A percentile compares a stretch with the other conserved stretches of the same genome.
phyloP scores from a whole-genome alignment of 2,329 filamentous ascomycete species.

The Exophiala alcalophila region DNA sequence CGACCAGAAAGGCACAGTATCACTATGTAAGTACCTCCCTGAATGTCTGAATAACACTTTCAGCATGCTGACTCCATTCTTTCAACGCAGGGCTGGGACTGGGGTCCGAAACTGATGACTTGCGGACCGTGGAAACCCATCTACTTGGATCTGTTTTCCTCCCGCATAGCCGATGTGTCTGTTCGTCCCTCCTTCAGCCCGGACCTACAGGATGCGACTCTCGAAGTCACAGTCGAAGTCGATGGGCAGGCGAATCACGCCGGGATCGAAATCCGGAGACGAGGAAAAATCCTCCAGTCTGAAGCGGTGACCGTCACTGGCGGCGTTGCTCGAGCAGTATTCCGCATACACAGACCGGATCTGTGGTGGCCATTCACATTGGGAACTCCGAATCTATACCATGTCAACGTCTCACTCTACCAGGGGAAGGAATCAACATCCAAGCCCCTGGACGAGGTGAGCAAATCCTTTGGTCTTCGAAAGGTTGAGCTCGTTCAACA shows the following conservation, averaged over 20 bases:
- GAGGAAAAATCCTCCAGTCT: background rate
- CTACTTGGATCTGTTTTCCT: constrained; percentile 50
- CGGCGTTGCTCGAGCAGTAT: background rate
- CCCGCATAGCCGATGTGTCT: background rate
- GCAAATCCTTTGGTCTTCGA: constrained; percentile 51
- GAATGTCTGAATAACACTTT: background rate
- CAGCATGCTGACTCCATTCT: background rate
- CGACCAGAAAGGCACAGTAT: constrained; percentile 58
- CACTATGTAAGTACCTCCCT: constrained; percentile 43
- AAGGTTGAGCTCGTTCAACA: constrained; percentile 45
- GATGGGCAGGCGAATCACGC: background rate
- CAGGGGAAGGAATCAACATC: constrained; percentile 27
- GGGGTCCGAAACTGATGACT: constrained; percentile 63
- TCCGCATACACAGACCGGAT: constrained; percentile 40
- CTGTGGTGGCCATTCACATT: constrained; percentile 61
- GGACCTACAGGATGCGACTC: background rate
- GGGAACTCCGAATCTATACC: constrained; percentile 56
- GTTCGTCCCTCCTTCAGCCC: background rate
- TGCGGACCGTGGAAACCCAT: constrained; percentile 66
- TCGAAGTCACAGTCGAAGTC: background rate
- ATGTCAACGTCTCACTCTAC: constrained; percentile 46
- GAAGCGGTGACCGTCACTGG: background rate
- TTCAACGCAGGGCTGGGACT: constrained; percentile 63
- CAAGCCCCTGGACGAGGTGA: constrained; percentile 39
- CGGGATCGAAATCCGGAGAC: background rate